Evolutionary conservation across 768 basidiomycete genomes (phyloP).

Genomic region (Stropharia rugosoannulata): DNA sequence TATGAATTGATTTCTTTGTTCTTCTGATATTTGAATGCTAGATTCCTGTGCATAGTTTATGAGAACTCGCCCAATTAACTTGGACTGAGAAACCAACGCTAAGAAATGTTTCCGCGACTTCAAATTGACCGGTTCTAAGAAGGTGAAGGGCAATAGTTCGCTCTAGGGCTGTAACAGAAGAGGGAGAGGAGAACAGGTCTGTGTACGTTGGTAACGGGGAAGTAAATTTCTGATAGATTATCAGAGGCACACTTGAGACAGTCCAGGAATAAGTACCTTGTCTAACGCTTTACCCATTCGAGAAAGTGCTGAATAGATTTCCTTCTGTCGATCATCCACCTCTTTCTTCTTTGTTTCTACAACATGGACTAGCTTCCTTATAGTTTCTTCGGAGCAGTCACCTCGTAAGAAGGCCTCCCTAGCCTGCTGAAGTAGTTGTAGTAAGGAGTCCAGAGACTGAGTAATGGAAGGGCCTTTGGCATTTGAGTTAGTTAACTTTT

Average conservation of each 20-base stretch:
- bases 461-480: slow-evolving; percentile 54
- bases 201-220: slow-evolving; percentile 63
- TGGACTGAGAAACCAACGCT: slow-evolving; percentile 44
- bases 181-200: slow-evolving; percentile 61
- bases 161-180: slow-evolving; percentile 63
- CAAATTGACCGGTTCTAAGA: slow-evolving; percentile 79
- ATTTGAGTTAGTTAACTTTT: slow-evolving; percentile 55
- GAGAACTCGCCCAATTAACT: background rate
- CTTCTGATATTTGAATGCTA: slow-evolving; percentile 44
- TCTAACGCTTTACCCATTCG: slow-evolving; percentile 86
- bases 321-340: slow-evolving; percentile 86
- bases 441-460: slow-evolving; percentile 64
- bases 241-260: background rate
- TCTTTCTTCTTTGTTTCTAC: slow-evolving; percentile 80
- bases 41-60: slow-evolving; percentile 54
- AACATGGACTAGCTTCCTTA: slow-evolving; percentile 50
- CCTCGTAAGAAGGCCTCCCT: slow-evolving; percentile 53
- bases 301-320: slow-evolving; percentile 74
- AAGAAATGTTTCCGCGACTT: slow-evolving; percentile 72
- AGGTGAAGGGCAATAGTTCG: slow-evolving; percentile 74
- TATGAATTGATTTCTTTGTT: slow-evolving; percentile 46
- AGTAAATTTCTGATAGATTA: slow-evolving; percentile 50
- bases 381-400: slow-evolving; percentile 45
- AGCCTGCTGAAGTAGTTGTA: slow-evolving; percentile 54
- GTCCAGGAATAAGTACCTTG: slow-evolving; percentile 56